Base-by-base conservation (phyloP, 2,329 filamentous ascomycete genomes). In the Bipolaris victoriae region DNA sequence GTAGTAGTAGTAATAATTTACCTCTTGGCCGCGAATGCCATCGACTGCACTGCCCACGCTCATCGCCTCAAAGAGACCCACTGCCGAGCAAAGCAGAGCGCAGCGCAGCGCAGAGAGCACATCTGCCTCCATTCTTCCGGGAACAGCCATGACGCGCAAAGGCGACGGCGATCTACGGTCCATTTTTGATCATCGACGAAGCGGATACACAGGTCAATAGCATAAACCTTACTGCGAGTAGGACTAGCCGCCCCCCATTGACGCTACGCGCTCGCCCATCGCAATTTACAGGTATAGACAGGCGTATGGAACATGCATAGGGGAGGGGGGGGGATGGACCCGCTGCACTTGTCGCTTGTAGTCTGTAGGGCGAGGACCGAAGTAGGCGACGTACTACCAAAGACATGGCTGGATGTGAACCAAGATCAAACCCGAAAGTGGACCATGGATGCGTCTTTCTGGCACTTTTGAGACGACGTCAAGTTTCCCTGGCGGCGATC, bases 371-470 rank as follows among this genome's bases (percentile, higher is more conserved):
- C 6, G n/a, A 46, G 5, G 5, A 15, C 1, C 43, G 16, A 22
- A 11, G 29, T 18, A 29, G 35, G 33, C 13, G 40, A 53, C 57
- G 63, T 68, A 64, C 26, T 60, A 57, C 64, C 63, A 62, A 66
- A 67, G 64, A 63, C 61, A 67, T 62, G 40, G 61, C 56, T 59
- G 63, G 65, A 58, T 61, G 57, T 46, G 50, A 49, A 50, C 58
- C 49, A 61, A 36, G 59, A 57, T 63, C 63, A 66, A 67, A 68
- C 65, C 47, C 39, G 26, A 53, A 37, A 53, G 68, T 68, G 65
- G 67, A 60, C 36, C 60, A 60, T 29, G 39, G 52, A 52, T 51
- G 49, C 52, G 43, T 52, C 16, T 49, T 57, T 58, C 47, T 57
- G 52, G 59, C 62, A 60, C 48, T 61, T 57, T 65, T 66, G 64